Percentiles rank a stretch among this genome's conserved stretches.
These are phyloP conservation scores for Centaurea solstitialis DNA, from an alignment of 129 eudicot genomes.

Conservation along the genomic window DNA sequence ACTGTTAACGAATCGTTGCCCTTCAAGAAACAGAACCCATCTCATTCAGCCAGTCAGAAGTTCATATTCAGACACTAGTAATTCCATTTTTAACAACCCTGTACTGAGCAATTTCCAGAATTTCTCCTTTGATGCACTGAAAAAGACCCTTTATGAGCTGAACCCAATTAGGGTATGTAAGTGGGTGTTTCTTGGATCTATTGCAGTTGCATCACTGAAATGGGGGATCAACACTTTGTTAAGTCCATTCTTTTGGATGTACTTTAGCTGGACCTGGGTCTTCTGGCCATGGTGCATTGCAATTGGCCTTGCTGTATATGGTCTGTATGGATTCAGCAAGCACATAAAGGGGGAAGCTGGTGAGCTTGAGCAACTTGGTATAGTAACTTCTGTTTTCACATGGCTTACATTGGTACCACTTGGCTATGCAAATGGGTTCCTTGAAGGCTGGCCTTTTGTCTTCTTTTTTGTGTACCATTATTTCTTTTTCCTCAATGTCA, in stretches of 20 bases:
- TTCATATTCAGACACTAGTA: slow-evolving; percentile 37
- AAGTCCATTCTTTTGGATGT: slow-evolving; percentile 89
- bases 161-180: slow-evolving; percentile 59
- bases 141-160: slow-evolving; percentile 39
- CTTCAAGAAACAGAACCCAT: slow-evolving; percentile 19
- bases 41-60: slow-evolving; percentile 36
- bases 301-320: slow-evolving; percentile 48
- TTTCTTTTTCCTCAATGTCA: slow-evolving; percentile 77
- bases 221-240: slow-evolving; percentile 47
- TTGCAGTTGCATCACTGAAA: slow-evolving; percentile 51
- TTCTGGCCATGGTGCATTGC: slow-evolving; percentile 90
- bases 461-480: slow-evolving; percentile 79
- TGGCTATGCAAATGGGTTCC: slow-evolving; percentile 72
- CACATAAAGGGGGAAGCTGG: slow-evolving; percentile 59
- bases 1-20: neutral
- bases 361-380: slow-evolving; percentile 57
- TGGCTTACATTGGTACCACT: slow-evolving; percentile 85
- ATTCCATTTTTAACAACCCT: slow-evolving; percentile 27
- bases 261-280: slow-evolving; percentile 85
- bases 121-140: slow-evolving; percentile 42
- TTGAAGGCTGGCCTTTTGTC: slow-evolving; percentile 90
- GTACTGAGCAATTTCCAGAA: slow-evolving; percentile 15
- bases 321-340: slow-evolving; percentile 50
- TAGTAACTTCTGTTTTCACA: slow-evolving; percentile 63
- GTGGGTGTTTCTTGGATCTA: slow-evolving; percentile 41